phyloP scores from a whole-genome alignment of 106 monocot genomes.

The Dendrobium officinale region DNA sequence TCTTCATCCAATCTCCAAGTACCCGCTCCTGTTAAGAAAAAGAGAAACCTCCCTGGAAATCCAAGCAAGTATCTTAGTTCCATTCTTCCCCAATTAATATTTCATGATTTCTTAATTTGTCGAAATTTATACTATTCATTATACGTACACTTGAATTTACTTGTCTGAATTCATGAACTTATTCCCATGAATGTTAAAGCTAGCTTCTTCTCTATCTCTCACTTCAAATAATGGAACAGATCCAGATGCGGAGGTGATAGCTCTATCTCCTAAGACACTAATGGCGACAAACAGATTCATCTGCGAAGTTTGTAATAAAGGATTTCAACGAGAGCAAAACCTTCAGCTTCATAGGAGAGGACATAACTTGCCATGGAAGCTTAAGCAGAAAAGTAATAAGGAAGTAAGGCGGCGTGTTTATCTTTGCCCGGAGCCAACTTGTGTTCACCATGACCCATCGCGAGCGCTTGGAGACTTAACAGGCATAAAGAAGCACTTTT shows the following conservation, averaged over 20 bases:
- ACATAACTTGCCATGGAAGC: conserved; percentile 94
- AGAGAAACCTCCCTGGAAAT: conserved; percentile 55
- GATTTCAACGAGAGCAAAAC: conserved; percentile 83
- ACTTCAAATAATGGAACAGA: conserved; percentile 19
- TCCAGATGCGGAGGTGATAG: conserved; percentile 83
- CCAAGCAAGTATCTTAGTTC: conserved; percentile 41
- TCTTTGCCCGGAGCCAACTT: conserved; percentile 77
- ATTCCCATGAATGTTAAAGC: no score
- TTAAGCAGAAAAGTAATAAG: conserved; percentile 63
- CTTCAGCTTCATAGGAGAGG: conserved; percentile 82
- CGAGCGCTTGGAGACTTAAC: conserved; percentile 91
- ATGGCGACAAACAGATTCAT: conserved; percentile 84
- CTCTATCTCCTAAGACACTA: conserved; percentile 73
- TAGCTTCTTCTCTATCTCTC: no score
- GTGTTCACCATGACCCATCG: conserved; percentile 78
- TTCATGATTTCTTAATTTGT: no score
- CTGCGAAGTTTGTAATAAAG: conserved; percentile 87
- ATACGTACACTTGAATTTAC: no score
- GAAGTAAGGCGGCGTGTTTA: conserved; percentile 54
- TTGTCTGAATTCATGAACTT: no score
- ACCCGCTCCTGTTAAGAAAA: conserved; percentile 37
- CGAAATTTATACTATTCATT: no score
- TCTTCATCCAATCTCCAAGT: conserved; percentile 19
- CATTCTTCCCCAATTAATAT: neutral
- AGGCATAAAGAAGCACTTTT: conserved; percentile 91